These are phyloP conservation scores for Blastocystis hominis DNA, from an alignment of 352 stramenopile species.

Conservation along the genomic window DNA sequence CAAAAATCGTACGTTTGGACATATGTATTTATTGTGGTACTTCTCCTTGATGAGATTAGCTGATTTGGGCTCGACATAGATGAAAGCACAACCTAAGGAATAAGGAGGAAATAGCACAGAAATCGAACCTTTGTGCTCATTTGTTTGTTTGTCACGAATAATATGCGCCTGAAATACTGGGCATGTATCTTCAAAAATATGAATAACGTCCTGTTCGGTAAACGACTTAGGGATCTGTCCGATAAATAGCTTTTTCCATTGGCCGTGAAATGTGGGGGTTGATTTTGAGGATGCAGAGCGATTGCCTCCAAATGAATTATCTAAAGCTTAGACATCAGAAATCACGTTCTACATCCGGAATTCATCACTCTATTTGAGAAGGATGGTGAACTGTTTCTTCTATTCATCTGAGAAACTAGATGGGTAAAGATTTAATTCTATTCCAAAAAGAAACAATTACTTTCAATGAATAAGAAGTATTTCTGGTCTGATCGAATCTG, in stretches of 20 bases:
- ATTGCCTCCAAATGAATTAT: neutral
- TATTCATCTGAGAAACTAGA: neutral
- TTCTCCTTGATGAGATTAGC: neutral
- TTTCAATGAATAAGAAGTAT: neutral
- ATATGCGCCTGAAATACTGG: neutral
- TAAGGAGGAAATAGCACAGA: neutral
- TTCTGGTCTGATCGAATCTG: neutral
- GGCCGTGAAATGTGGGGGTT: neutral
- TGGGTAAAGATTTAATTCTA: neutral
- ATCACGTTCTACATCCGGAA: neutral
- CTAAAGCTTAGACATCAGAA: neutral
- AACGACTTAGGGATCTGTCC: constrained; percentile 37
- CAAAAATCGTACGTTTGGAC: neutral
- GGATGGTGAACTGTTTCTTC: neutral
- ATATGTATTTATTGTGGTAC: constrained; percentile 45
- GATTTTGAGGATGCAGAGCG: neutral
- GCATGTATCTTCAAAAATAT: constrained; percentile 19
- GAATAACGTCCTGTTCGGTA: neutral
- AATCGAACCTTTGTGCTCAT: constrained; percentile 25
- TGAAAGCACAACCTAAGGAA: constrained; percentile 28
- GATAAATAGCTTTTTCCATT: constrained; percentile 20
- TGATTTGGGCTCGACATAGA: neutral
- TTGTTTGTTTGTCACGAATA: neutral
- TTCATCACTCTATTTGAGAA: neutral
- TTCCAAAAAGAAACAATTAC: neutral